A percentile compares a stretch with the other conserved stretches of the same genome.
Conservation (phyloP, 148 eudicot genomes). For the Rhododendron kiyosumense region DNA sequence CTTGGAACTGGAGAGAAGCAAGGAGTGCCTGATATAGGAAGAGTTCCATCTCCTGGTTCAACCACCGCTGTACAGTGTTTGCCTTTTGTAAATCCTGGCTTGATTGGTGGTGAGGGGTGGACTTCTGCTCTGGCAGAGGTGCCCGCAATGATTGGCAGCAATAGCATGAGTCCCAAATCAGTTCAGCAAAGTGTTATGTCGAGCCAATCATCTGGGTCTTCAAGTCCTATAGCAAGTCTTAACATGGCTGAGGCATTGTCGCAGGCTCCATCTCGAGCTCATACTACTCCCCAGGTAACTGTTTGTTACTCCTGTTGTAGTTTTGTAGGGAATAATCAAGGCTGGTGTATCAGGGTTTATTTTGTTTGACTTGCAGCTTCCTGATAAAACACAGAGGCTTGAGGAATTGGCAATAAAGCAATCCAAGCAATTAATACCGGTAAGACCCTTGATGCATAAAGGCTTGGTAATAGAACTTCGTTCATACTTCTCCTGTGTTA, state of each 20-base stretch:
- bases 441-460: constrained; percentile 72
- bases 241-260: constrained; percentile 86
- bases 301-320: background rate
- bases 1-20: constrained; percentile 70
- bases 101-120: constrained; percentile 73
- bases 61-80: constrained; percentile 59
- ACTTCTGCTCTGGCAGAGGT: constrained; percentile 88
- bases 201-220: constrained; percentile 26
- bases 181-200: constrained; percentile 24
- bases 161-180: constrained; percentile 26
- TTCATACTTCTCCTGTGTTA: background rate
- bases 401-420: constrained; percentile 83
- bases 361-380: constrained; percentile 34
- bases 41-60: constrained; percentile 72
- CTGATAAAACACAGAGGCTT: constrained; percentile 55
- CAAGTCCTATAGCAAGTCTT: constrained; percentile 39
- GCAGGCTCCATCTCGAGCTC: constrained; percentile 64
- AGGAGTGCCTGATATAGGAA: constrained; percentile 41
- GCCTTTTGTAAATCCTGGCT: constrained; percentile 44
- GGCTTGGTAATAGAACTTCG: constrained; percentile 35
- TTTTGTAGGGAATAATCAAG: background rate
- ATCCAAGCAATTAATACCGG: constrained; percentile 71
- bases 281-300: constrained; percentile 54
- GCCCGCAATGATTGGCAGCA: constrained; percentile 45
- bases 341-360: background rate